Conservation (phyloP, 2,329 filamentous ascomycete genomes). For the Fusarium buharicum region DNA sequence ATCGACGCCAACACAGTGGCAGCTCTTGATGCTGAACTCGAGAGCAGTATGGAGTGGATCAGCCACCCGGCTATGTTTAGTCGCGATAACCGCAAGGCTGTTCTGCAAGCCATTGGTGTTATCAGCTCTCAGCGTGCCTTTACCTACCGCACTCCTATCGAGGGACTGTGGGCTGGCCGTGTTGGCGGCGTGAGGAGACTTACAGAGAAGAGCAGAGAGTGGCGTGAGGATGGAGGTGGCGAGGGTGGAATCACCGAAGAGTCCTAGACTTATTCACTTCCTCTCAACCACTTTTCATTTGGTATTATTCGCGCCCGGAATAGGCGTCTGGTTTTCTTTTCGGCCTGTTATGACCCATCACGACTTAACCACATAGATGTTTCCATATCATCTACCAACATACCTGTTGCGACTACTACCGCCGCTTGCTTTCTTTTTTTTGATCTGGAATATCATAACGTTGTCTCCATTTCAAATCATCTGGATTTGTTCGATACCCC, state of each 20-base stretch:
- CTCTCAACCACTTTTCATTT: slow-evolving; percentile 24
- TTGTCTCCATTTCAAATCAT: slow-evolving; percentile 19
- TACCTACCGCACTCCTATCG: slow-evolving; percentile 90
- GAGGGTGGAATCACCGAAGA: slow-evolving; percentile 72
- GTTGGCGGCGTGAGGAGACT: slow-evolving; percentile 83
- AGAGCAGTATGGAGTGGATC: slow-evolving; percentile 95
- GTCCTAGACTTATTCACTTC: slow-evolving; percentile 52
- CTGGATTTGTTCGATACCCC: slow-evolving; percentile 43
- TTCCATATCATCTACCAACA: slow-evolving; percentile 34
- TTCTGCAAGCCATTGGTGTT: slow-evolving; percentile 94
- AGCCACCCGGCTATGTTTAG: slow-evolving; percentile 95
- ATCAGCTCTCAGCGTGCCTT: slow-evolving; percentile 94
- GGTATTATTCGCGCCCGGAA: slow-evolving; percentile 30
- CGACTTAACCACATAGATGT: slow-evolving; percentile 40
- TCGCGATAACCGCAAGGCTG: slow-evolving; percentile 92
- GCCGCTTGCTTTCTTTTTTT: slow-evolving; percentile 36
- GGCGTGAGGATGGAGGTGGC: slow-evolving; percentile 87
- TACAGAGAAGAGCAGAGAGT: slow-evolving; percentile 86
- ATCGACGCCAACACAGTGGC: slow-evolving; percentile 85
- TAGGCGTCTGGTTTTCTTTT: slow-evolving; percentile 38
- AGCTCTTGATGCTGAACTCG: slow-evolving; percentile 90
- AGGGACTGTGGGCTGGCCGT: slow-evolving; percentile 87
- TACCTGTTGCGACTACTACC: slow-evolving; percentile 26
- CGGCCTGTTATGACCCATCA: slow-evolving; percentile 42
- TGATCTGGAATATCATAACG: slow-evolving; percentile 33